Conservation (phyloP, 148 eudicot species). For the Nepenthes gracilis region DNA sequence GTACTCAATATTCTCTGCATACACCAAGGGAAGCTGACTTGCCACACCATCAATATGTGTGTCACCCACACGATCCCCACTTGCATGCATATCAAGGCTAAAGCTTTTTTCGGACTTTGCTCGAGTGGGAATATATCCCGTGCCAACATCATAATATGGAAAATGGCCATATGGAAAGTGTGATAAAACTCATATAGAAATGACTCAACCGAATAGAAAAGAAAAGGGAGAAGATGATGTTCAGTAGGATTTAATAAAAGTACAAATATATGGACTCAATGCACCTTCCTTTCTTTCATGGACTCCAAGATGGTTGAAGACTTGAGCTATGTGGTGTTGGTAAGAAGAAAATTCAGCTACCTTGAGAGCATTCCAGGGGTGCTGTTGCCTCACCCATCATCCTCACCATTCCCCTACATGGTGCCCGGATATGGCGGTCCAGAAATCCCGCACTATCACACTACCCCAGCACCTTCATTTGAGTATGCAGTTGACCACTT, state of each 20-base stretch:
- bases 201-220: constrained; percentile 51
- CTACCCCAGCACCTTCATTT: constrained; percentile 12
- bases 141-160: too few species aligned
- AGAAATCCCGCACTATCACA: constrained; percentile 29
- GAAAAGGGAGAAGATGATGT: too few species aligned
- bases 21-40: too few species aligned
- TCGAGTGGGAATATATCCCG: too few species aligned
- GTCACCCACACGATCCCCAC: too few species aligned
- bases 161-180: too few species aligned
- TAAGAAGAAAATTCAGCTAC: constrained; percentile 77
- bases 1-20: too few species aligned
- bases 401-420: constrained; percentile 49
- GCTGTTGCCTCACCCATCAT: constrained; percentile 84
- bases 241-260: too few species aligned
- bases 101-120: too few species aligned
- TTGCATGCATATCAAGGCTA: too few species aligned
- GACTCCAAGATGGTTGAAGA: constrained; percentile 51
- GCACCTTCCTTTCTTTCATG: constrained; percentile 80
- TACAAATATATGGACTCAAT: neutral
- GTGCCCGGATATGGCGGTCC: constrained; percentile 6
- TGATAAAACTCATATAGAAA: too few species aligned
- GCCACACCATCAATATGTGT: too few species aligned
- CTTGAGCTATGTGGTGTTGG: constrained; percentile 72
- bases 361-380: constrained; percentile 97
- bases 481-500: constrained; percentile 7